Conservation (phyloP, 2,329 filamentous ascomycete genomes). For the Colletotrichum echinochloae region DNA sequence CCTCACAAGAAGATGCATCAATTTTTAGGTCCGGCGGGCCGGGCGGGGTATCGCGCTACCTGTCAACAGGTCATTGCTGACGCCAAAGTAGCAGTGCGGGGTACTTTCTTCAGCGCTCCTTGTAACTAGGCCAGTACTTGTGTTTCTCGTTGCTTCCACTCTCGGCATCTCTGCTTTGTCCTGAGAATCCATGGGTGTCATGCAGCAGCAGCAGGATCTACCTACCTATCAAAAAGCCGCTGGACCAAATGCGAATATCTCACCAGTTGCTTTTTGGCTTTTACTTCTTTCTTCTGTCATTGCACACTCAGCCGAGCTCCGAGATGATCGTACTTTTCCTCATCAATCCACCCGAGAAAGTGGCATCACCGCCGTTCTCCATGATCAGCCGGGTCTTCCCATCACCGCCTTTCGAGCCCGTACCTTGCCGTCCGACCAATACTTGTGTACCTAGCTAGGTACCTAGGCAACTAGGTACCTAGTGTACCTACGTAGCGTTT, state of each 20-base stretch:
- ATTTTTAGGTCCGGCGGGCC: slow-evolving; percentile 39
- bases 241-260: slow-evolving; percentile 24
- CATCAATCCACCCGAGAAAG: slow-evolving; percentile 14
- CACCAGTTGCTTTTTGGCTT: slow-evolving; percentile 2
- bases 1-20: slow-evolving; percentile 31
- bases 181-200: slow-evolving; percentile 20
- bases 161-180: slow-evolving; percentile 33
- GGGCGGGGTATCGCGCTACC: slow-evolving; percentile 36
- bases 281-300: neutral
- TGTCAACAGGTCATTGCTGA: slow-evolving; percentile 29
- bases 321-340: neutral
- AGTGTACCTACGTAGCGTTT: slow-evolving; percentile 6
- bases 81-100: slow-evolving; percentile 33
- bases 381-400: slow-evolving; percentile 34
- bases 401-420: slow-evolving; percentile 37
- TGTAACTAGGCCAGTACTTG: slow-evolving; percentile 34
- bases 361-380: slow-evolving; percentile 16
- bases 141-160: slow-evolving; percentile 39
- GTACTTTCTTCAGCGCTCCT: slow-evolving; percentile 32
- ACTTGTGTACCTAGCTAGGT: slow-evolving; percentile 20
- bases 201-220: slow-evolving; percentile 3
- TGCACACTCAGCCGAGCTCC: slow-evolving; percentile 3
- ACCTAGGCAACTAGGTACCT: no score
- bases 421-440: slow-evolving; percentile 14
- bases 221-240: neutral